Evolutionary conservation across 1,139 yeast genomes (phyloP), one percentile per base, ranked within the genome.

Genomic region (Sugiyamaella japonica): DNA sequence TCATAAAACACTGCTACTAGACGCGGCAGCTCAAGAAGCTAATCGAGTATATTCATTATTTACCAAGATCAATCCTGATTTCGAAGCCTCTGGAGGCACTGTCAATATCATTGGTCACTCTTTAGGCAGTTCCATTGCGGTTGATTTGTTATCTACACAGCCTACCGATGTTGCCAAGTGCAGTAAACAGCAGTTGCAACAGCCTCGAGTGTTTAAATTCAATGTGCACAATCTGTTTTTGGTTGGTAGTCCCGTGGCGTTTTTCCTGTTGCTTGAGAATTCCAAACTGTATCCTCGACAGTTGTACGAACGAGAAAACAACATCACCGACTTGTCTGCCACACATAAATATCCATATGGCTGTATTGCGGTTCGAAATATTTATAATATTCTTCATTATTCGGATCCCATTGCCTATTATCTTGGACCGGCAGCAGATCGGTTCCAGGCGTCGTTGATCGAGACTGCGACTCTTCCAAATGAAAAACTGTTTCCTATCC

Each of bases 21-120:
- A 76, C 7, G 84, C 84, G 7, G 97, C 91, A 0, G 81, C 82
- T 1, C 66, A 68, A 2, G 93, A 89, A 63, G 79, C 93, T 25
- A 93, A 93, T 69, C 67, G 83, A 1, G 82, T 88, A 0, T 89
- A 85, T 68, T 68, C 75, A 7, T 71, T 80, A 39, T 90, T 84
- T 70, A 70, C 73, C 56, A 75, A 81, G 55, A 74, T 81, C 56
- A 86, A 91, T 63, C 96, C 97, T 0, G 73, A 78, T 15, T 90
- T 89, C 70, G 64, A 63, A 1, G 44, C 57, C 8, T 52, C 56
- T 1, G 76, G 80, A 6, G 97, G 97, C 0, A 81, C 84, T 57
- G 84, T 90, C 0, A 90, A 91, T 63, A 69, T 93, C 1, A 75
- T 93, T 64, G 98, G 97, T 1, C 99, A 93, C 69, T 90, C 97